Evolutionary conservation across 768 basidiomycete genomes (phyloP), one percentile per base, ranked within the genome.

Genomic region (Suillus sp.): DNA sequence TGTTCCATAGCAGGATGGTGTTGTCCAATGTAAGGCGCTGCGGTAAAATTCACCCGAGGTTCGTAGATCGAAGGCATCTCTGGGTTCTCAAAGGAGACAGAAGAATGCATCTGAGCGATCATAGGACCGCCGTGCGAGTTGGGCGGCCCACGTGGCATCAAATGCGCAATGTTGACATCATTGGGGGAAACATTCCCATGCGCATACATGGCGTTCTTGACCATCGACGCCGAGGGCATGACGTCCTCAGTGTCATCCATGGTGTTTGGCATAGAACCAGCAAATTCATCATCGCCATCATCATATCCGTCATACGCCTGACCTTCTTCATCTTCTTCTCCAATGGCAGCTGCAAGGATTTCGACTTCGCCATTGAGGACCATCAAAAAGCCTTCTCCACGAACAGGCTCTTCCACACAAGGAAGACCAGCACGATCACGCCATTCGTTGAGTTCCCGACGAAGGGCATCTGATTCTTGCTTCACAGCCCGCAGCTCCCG

Each of bases 391-490:
- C 83, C 90, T 37, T 92, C 88, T 34, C 87, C 83, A 64, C 91
- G 83, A 48, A 85, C 76, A 22, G 91, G 89, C 70, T 93, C 90
- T 53, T 93, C 91, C 63, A 88, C 80, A 66, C 83, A 84, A 30
- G 87, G 86, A 61, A 95, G 83, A 30, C 84, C 87, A 30, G 86
- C 85, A 56, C 90, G 86, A 66, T 87, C 86, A 62, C 95, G 89
- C 92, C 95, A 97, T 65, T 95, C 92, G 78, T 98, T 97, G 70
- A 98, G 82, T 75, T 99, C 95, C 55, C 88, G 84, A 58, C 95
- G 86, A 65, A 98, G 87, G 9, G 90, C 89, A 75, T 96, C 93
- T 25, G 92, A 80, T 78, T 98, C 95, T 68, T 81, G 76, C 71
- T 91, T 92, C 71, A 96, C 76, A 58, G 85, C 72, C 57, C 94